Conservation (phyloP, 352 stramenopile genomes). For the Globisporangium spiculum region DNA sequence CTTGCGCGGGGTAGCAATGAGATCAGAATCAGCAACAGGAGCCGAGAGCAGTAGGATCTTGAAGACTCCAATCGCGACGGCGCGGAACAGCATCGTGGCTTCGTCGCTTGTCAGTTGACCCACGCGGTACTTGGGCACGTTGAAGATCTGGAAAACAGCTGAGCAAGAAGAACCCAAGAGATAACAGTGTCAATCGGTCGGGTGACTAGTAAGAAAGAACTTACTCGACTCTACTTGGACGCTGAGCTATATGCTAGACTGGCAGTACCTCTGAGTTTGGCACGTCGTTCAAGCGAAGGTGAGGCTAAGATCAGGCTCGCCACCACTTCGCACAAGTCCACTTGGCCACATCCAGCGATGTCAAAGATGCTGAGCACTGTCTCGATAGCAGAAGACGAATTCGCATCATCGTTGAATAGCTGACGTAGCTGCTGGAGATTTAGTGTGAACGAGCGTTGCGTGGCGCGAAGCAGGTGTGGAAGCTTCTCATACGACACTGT, state of each 20-base stretch:
- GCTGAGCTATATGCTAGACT: too few relatives aligned
- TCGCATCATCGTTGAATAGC: background rate
- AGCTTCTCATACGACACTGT: background rate
- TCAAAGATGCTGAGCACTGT: constrained; percentile 22
- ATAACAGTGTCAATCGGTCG: too few relatives aligned
- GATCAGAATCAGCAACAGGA: background rate
- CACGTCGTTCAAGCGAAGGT: constrained; percentile 17
- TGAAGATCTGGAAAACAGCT: constrained; percentile 35
- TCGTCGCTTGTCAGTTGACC: constrained; percentile 30
- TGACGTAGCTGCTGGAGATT: background rate
- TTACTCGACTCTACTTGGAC: too few relatives aligned
- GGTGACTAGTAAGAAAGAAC: background rate
- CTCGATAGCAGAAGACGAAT: constrained; percentile 2
- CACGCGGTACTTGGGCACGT: constrained; percentile 27
- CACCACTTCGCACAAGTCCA: constrained; percentile 26
- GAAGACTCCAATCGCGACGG: constrained; percentile 10
- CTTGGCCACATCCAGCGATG: background rate
- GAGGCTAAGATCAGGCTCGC: constrained; percentile 22
- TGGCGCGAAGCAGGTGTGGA: background rate
- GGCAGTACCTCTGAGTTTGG: constrained; percentile 21
- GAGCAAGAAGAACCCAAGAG: background rate
- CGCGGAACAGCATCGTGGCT: constrained; percentile 30
- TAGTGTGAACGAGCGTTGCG: background rate
- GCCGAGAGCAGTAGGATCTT: constrained; percentile 15
- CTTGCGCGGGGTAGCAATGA: too few relatives aligned